A percentile compares a stretch with the other conserved stretches of the same genome.
These are phyloP conservation scores for Trichoderma virens DNA, from an alignment of 495 filamentous ascomycete species.

Conservation along the genomic window DNA sequence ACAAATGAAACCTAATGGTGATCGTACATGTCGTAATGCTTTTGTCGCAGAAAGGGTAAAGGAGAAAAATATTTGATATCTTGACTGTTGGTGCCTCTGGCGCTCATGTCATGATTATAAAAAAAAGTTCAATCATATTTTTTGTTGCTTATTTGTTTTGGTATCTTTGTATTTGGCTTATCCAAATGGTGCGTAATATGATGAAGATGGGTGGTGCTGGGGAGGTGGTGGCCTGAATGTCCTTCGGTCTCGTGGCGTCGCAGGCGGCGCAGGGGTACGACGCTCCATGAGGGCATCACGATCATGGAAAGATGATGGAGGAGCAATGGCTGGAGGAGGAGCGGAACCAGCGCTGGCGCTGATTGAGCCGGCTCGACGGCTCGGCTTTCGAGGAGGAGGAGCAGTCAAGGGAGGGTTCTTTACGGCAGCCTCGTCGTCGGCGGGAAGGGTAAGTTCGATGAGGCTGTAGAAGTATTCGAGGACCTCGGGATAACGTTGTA, in stretches of 20 bases:
- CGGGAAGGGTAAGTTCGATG: slow-evolving; percentile 51
- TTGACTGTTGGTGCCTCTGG: neutral
- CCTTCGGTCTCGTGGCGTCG: slow-evolving; percentile 3
- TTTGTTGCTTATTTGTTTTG: neutral
- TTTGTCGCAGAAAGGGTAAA: neutral
- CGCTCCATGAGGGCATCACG: slow-evolving; percentile 1
- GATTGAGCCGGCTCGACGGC: slow-evolving; percentile 1
- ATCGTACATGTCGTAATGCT: slow-evolving; percentile 5
- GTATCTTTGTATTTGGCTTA: neutral
- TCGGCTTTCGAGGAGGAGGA: slow-evolving; percentile 18
- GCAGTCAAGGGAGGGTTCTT: slow-evolving; percentile 50
- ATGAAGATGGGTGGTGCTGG: neutral
- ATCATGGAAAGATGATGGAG: neutral
- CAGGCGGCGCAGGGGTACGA: slow-evolving; percentile 1
- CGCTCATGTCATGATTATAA: neutral
- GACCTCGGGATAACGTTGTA: slow-evolving; percentile 65
- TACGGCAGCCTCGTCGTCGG: slow-evolving; percentile 44
- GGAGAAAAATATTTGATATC: neutral
- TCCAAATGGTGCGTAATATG: neutral
- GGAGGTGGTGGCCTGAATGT: slow-evolving; percentile 4
- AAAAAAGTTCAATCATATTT: neutral
- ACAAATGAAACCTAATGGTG: slow-evolving; percentile 5
- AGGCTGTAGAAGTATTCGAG: slow-evolving; percentile 65
- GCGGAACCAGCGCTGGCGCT: slow-evolving; percentile 18
- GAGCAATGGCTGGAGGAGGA: slow-evolving; percentile 4